Percentiles rank a stretch among this genome's conserved stretches.
These are phyloP conservation scores for Penicillium paneum DNA, from an alignment of 2,329 filamentous ascomycete species.

Conservation along the genomic window DNA sequence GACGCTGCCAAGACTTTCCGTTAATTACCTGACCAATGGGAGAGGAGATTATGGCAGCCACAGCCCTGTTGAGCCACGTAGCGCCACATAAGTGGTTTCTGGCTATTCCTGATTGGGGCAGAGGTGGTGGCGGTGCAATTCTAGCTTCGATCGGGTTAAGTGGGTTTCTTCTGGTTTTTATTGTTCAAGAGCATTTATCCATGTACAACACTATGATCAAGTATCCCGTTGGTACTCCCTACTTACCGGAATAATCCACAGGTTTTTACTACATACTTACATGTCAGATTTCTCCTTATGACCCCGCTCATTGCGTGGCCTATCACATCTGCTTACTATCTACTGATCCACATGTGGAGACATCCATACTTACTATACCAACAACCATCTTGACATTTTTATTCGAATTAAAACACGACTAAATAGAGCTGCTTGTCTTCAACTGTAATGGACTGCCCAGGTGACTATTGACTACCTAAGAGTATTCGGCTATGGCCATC, in stretches of 20 bases:
- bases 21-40: not conserved
- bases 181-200: not conserved
- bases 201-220: not conserved
- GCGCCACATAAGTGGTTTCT: slow-evolving; percentile 13
- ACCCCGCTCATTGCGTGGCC: not conserved
- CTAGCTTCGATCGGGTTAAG: slow-evolving; percentile 1
- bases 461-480: too few species aligned
- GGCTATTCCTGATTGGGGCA: not conserved
- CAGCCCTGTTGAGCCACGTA: slow-evolving; percentile 13
- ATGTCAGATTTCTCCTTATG: not conserved
- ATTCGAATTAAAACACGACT: too few species aligned
- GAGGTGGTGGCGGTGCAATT: not conserved
- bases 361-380: not conserved
- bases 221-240: too few species aligned
- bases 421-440: too few species aligned
- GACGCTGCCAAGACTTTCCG: slow-evolving; percentile 21
- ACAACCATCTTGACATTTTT: not conserved
- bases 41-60: not conserved
- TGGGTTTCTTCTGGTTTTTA: not conserved
- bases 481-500: too few species aligned
- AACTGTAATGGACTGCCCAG: too few species aligned
- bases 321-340: not conserved
- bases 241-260: not conserved
- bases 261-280: not conserved
- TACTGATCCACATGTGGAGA: not conserved